A percentile compares a stretch with the other conserved stretches of the same genome.
Conservation (phyloP, 163 green algal species). For the Chlamydomonas reinhardtii region DNA sequence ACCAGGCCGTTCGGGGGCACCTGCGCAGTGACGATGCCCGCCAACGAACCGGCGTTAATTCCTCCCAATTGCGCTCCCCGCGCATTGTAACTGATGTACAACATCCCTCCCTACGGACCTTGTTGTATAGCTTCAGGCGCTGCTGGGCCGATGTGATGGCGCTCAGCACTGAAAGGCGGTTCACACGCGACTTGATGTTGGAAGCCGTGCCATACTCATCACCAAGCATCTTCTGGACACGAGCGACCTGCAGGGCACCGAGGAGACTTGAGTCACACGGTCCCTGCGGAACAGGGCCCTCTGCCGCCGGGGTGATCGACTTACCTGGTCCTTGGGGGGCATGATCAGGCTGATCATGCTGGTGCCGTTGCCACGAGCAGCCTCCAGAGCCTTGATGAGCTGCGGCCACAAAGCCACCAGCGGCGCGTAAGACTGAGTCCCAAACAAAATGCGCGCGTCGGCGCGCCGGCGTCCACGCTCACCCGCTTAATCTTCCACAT, state of each 20-base stretch:
- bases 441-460: too few relatives aligned
- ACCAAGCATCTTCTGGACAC: conserved; percentile 97
- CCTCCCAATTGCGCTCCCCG: too few relatives aligned
- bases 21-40: conserved; percentile 45
- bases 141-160: conserved; percentile 99
- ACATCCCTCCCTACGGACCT: conserved; percentile 62
- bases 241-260: conserved; percentile 80
- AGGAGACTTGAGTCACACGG: too few relatives aligned
- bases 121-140: conserved; percentile 98
- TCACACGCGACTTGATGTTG: conserved; percentile 99
- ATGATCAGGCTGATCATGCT: conserved; percentile 99
- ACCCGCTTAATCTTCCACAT: conserved; percentile 99
- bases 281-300: too few relatives aligned
- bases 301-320: too few relatives aligned
- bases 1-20: conserved; percentile 97
- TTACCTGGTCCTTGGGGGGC: conserved; percentile 97
- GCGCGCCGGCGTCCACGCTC: conserved; percentile 44
- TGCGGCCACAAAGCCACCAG: conserved; percentile 53
- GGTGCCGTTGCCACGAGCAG: conserved; percentile 96
- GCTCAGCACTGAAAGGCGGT: conserved; percentile 96
- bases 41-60: too few relatives aligned
- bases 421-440: too few relatives aligned
- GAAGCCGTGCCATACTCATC: conserved; percentile 99
- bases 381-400: conserved; percentile 96
- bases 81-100: too few relatives aligned